phyloP scores from a whole-genome alignment of 1,139 yeast genomes.

The Hyphopichia wangnamkhiaoensis region DNA sequence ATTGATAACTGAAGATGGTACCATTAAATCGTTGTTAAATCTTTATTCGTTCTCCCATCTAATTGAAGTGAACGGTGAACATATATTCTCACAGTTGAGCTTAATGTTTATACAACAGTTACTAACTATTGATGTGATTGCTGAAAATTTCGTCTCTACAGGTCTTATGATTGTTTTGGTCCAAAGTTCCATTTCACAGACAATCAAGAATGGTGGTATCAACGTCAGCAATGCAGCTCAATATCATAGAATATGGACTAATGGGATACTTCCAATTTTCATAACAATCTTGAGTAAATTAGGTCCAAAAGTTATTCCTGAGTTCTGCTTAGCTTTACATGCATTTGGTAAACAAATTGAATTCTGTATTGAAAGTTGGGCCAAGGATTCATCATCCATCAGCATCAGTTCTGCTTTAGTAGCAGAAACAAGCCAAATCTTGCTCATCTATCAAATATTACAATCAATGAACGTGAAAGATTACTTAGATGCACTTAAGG shows the following conservation, averaged over 20 bases:
- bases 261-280: constrained; percentile 73
- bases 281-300: constrained; percentile 60
- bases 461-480: constrained; percentile 49
- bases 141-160: constrained; percentile 61
- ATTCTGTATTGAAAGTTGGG: constrained; percentile 70
- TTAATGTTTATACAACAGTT: constrained; percentile 71
- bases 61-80: constrained; percentile 61
- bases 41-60: constrained; percentile 70
- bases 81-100: constrained; percentile 71
- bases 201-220: constrained; percentile 67
- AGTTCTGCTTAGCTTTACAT: constrained; percentile 62
- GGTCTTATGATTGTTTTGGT: constrained; percentile 72
- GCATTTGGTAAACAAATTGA: constrained; percentile 68
- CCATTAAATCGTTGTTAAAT: constrained; percentile 62
- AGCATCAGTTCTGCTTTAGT: constrained; percentile 65
- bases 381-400: constrained; percentile 52
- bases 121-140: constrained; percentile 60
- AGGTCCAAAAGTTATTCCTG: constrained; percentile 65
- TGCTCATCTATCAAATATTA: constrained; percentile 63
- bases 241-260: constrained; percentile 76
- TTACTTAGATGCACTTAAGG: constrained; percentile 22
- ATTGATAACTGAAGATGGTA: constrained; percentile 57
- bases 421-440: constrained; percentile 79
- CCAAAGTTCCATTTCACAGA: constrained; percentile 71
- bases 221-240: constrained; percentile 51